Conservation (phyloP, 371 early-diverging fungal genomes). For the Syncephalastrum sp. region DNA sequence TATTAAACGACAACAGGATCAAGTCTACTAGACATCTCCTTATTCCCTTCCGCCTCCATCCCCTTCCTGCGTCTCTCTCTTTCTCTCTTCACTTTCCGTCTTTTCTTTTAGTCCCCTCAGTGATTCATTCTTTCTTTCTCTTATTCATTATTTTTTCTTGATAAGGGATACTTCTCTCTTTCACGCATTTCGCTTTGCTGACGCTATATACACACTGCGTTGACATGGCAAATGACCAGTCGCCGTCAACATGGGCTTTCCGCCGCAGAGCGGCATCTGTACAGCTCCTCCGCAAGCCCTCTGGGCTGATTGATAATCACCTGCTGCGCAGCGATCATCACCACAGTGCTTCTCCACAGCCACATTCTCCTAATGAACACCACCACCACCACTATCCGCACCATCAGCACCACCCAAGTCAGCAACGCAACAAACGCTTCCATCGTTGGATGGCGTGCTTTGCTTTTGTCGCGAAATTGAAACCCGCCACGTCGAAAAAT, state of each 20-base stretch:
- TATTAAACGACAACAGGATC: constrained; percentile 1
- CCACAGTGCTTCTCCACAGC: no score
- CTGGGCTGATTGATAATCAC: neutral
- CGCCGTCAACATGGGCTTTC: no score
- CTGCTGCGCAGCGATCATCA: no score
- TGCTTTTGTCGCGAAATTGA: constrained; percentile 18
- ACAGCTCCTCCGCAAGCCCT: constrained; percentile 5
- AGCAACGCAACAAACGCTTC: constrained; percentile 9
- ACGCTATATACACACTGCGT: constrained; percentile 4
- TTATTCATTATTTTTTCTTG: constrained; percentile 2
- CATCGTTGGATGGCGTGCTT: constrained; percentile 22
- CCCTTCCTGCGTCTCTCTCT: constrained; percentile 1
- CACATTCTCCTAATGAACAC: neutral
- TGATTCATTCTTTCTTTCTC: neutral
- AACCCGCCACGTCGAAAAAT: constrained; percentile 1
- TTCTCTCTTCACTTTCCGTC: neutral
- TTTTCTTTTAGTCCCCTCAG: neutral
- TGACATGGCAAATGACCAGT: neutral
- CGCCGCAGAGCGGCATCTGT: constrained; percentile 6
- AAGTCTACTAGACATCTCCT: neutral
- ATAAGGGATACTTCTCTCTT: neutral
- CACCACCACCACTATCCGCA: neutral
- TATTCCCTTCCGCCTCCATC: neutral
- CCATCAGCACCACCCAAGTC: neutral
- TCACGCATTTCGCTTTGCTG: neutral